Percentiles rank a stretch among this genome's conserved stretches.
These are phyloP conservation scores for Aaosphaeria pasadenensis DNA, from an alignment of 2,329 filamentous ascomycete species.

Conservation along the genomic window DNA sequence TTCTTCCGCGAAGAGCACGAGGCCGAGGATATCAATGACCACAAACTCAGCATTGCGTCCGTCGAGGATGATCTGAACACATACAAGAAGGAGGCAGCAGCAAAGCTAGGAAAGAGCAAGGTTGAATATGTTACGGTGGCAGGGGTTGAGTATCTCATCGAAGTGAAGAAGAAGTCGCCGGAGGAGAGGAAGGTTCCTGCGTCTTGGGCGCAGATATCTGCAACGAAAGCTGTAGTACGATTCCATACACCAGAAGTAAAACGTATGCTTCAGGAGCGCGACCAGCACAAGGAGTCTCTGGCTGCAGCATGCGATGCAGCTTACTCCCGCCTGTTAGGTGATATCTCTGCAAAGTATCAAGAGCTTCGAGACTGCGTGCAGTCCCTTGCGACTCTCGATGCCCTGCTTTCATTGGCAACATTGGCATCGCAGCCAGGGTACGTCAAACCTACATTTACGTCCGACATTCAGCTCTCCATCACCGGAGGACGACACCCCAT, in stretches of 20 bases:
- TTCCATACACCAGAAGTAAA: slow-evolving; percentile 94
- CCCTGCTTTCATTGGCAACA: slow-evolving; percentile 78
- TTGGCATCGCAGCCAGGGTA: slow-evolving; percentile 88
- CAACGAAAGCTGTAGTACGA: slow-evolving; percentile 86
- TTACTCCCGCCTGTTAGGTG: slow-evolving; percentile 67
- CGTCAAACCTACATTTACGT: slow-evolving; percentile 68
- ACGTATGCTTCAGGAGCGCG: slow-evolving; percentile 76
- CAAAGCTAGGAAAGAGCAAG: slow-evolving; percentile 67
- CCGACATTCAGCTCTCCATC: slow-evolving; percentile 67
- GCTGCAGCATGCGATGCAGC: slow-evolving; percentile 87
- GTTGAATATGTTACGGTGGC: slow-evolving; percentile 79
- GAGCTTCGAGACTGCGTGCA: slow-evolving; percentile 84
- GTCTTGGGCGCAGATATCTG: slow-evolving; percentile 91
- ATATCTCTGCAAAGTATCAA: slow-evolving; percentile 83
- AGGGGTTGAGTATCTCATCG: slow-evolving; percentile 92
- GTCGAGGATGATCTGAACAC: slow-evolving; percentile 85
- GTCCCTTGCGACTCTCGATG: slow-evolving; percentile 82
- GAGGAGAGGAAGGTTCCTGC: slow-evolving; percentile 85
- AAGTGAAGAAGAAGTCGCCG: slow-evolving; percentile 69
- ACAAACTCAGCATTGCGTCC: slow-evolving; percentile 89
- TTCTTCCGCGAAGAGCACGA: slow-evolving; percentile 90
- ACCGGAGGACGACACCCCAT: slow-evolving; percentile 84
- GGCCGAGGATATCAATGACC: slow-evolving; percentile 81
- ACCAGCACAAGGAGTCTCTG: slow-evolving; percentile 91
- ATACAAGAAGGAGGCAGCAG: slow-evolving; percentile 69